phyloP scores from a whole-genome alignment of 257 asterid genomes.

The Voacanga thouarsii region DNA sequence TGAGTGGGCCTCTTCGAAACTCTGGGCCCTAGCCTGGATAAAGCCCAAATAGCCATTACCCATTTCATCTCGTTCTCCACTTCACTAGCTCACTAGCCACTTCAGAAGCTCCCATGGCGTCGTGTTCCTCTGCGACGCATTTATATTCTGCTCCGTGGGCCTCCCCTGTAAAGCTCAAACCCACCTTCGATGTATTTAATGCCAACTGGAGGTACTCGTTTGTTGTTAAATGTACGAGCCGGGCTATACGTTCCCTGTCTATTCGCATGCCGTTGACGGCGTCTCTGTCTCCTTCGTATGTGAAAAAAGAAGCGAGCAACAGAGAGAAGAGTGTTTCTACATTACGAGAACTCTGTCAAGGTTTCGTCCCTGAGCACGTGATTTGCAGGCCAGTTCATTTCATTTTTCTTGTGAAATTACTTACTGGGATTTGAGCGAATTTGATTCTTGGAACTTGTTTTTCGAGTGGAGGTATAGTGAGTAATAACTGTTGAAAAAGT shows the following conservation, averaged over 20 bases:
- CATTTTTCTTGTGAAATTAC: slow-evolving; percentile 1
- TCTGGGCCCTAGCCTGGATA: too few relatives aligned
- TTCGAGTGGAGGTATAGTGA: background rate
- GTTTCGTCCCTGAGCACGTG: slow-evolving; percentile 83
- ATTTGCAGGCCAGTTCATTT: slow-evolving; percentile 47
- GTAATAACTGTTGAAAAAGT: background rate
- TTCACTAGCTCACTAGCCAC: background rate
- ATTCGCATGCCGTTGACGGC: slow-evolving; percentile 14
- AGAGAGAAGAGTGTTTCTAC: slow-evolving; percentile 22
- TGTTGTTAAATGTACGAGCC: slow-evolving; percentile 7
- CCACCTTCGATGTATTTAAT: background rate
- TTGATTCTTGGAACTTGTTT: background rate
- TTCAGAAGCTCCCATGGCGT: slow-evolving; percentile 34
- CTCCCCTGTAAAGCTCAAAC: slow-evolving; percentile 12
- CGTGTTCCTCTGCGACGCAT: slow-evolving; percentile 38
- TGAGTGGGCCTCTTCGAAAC: too few relatives aligned
- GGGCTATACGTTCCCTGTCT: slow-evolving; percentile 19
- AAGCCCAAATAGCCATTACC: too few relatives aligned
- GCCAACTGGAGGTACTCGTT: background rate
- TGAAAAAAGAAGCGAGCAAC: slow-evolving; percentile 21
- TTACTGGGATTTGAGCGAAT: background rate
- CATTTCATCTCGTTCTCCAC: background rate
- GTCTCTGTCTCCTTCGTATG: slow-evolving; percentile 37
- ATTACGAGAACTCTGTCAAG: slow-evolving; percentile 60
- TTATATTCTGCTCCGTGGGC: slow-evolving; percentile 34